Percentiles rank a stretch among this genome's conserved stretches.
phyloP scores from a whole-genome alignment of 1,139 yeast genomes.

The Pichia sp. region DNA sequence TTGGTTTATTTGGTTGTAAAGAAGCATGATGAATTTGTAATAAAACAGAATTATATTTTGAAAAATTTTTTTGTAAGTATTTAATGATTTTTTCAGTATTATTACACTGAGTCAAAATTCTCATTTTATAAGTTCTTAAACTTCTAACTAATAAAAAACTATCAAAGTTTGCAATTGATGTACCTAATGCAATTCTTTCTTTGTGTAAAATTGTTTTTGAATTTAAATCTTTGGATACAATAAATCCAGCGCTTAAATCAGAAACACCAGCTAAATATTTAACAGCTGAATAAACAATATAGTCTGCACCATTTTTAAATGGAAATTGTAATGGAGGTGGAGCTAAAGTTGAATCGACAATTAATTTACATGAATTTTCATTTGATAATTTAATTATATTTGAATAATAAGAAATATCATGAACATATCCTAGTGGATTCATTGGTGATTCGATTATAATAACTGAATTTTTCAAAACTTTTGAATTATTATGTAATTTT shows the following conservation, averaged over 20 bases:
- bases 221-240: conserved; percentile 51
- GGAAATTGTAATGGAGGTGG: conserved; percentile 89
- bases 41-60: conserved; percentile 42
- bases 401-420: conserved; percentile 57
- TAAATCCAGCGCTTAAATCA: conserved; percentile 78
- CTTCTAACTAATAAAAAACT: conserved; percentile 71
- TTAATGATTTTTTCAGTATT: conserved; percentile 58
- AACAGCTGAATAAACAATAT: conserved; percentile 85
- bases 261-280: conserved; percentile 92
- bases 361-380: conserved; percentile 49
- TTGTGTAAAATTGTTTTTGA: conserved; percentile 40
- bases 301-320: conserved; percentile 74
- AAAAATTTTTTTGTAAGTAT: conserved; percentile 44
- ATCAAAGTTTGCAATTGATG: conserved; percentile 75
- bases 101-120: conserved; percentile 62
- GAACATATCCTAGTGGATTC: conserved; percentile 74
- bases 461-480: conserved; percentile 53
- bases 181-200: conserved; percentile 72
- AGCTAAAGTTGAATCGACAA: conserved; percentile 85
- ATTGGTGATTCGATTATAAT: conserved; percentile 84
- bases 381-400: conserved; percentile 53
- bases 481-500: conserved; percentile 33
- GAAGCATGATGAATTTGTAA: conserved; percentile 62
- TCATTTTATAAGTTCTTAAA: conserved; percentile 67
- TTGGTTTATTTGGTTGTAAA: conserved; percentile 44